Evolutionary conservation across 139 green algal genomes (phyloP).

Genomic region (Medakamo hakoo): DNA sequence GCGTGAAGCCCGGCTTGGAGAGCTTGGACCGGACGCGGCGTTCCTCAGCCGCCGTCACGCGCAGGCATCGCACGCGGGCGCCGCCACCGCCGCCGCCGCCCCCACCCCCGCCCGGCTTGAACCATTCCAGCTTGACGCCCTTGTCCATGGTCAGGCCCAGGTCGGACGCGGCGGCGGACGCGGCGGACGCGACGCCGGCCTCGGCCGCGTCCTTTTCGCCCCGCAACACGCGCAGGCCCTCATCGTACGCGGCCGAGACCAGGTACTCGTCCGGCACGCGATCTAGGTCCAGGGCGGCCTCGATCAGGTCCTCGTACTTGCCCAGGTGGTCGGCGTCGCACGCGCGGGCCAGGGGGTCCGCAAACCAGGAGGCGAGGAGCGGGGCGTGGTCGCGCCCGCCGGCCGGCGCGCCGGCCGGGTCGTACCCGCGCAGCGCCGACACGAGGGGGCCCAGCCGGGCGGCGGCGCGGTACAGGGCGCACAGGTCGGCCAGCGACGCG

Average conservation of each 20-base stretch:
- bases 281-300: slow-evolving; percentile 83
- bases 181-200: slow-evolving; percentile 24
- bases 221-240: slow-evolving; percentile 26
- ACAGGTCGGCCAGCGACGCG: slow-evolving; percentile 67
- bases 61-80: slow-evolving; percentile 57
- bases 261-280: slow-evolving; percentile 88
- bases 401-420: slow-evolving; percentile 31
- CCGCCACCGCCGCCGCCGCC: slow-evolving; percentile 8
- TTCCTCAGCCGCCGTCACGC: slow-evolving; percentile 89
- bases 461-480: slow-evolving; percentile 78
- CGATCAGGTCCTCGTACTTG: slow-evolving; percentile 91
- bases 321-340: slow-evolving; percentile 62
- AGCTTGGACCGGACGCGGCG: slow-evolving; percentile 67
- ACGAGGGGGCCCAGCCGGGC: slow-evolving; percentile 54
- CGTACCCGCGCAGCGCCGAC: slow-evolving; percentile 36
- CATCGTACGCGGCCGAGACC: slow-evolving; percentile 65
- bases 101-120: slow-evolving; percentile 35
- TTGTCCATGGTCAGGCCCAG: slow-evolving; percentile 73
- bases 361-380: slow-evolving; percentile 40
- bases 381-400: too few species aligned
- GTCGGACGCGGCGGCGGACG: slow-evolving; percentile 30
- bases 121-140: slow-evolving; percentile 83
- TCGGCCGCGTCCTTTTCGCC: slow-evolving; percentile 40
- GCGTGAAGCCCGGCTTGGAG: slow-evolving; percentile 37
- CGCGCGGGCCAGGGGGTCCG: slow-evolving; percentile 30